Conservation (phyloP, 441 rosid genomes). For the Mallotus japonicus region DNA sequence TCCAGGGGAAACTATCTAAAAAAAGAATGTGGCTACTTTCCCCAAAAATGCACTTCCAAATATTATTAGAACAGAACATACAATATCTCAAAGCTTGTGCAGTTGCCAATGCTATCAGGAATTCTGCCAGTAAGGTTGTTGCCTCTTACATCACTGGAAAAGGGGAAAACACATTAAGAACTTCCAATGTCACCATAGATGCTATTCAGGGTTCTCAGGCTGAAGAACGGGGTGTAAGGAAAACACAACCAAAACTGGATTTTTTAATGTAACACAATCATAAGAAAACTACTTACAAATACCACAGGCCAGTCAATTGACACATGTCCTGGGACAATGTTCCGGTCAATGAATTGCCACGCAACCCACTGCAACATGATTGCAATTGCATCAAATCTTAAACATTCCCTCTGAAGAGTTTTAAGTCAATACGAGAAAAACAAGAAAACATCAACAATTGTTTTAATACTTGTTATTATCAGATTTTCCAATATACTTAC, state of each 20-base stretch:
- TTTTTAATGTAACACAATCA: not conserved
- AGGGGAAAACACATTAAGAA: not conserved
- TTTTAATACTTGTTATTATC: no score
- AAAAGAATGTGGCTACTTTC: no score
- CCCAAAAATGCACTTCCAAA: not conserved
- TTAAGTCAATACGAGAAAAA: no score
- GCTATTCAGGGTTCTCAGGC: no score
- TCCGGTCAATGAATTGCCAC: constrained; percentile 77
- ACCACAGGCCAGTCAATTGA: constrained; percentile 93
- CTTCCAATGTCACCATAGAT: no score
- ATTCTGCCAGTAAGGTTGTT: constrained; percentile 77
- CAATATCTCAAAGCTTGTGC: constrained; percentile 91
- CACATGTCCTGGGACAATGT: constrained; percentile 85
- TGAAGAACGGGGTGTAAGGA: no score
- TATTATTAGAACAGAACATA: constrained; percentile 30
- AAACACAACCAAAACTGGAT: not conserved
- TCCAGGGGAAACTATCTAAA: not conserved
- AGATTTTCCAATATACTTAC: constrained; percentile 38
- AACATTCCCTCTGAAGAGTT: no score
- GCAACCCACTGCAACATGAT: constrained; percentile 55
- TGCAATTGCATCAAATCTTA: not conserved
- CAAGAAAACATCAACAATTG: no score
- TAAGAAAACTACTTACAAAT: constrained; percentile 59
- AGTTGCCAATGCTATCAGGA: constrained; percentile 86
- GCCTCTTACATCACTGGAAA: constrained; percentile 82